These are phyloP conservation scores for Geosmithia morbida DNA, from an alignment of 2,329 filamentous ascomycete genomes.

Conservation along the genomic window DNA sequence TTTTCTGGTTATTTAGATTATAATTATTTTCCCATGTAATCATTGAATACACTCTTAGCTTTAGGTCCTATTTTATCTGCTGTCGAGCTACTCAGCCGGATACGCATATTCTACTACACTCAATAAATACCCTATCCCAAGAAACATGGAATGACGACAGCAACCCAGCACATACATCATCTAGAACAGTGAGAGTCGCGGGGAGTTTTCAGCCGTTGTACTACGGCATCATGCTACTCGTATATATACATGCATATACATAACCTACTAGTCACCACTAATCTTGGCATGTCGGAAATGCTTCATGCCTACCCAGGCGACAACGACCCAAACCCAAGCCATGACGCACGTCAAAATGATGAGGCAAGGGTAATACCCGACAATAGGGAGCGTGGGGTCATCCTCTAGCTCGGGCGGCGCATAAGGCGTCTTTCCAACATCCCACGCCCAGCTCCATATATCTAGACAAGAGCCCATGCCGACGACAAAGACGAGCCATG, in stretches of 20 bases:
- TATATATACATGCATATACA: neutral
- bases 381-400: constrained; percentile 85
- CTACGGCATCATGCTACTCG: neutral
- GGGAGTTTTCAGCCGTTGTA: neutral
- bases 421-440: constrained; percentile 90
- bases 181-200: no score
- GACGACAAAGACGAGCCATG: constrained; percentile 91
- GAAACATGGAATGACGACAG: no score
- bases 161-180: no score
- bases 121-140: no score
- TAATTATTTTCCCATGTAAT: no score
- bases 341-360: constrained; percentile 90
- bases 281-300: constrained; percentile 98
- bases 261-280: constrained; percentile 34
- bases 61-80: no score
- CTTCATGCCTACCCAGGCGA: constrained; percentile 98
- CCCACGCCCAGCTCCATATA: constrained; percentile 98
- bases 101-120: no score
- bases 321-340: constrained; percentile 97
- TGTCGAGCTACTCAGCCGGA: no score
- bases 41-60: no score
- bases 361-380: constrained; percentile 91
- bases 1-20: neutral
- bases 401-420: constrained; percentile 91
- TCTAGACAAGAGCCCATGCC: constrained; percentile 94